Evolutionary conservation across 306 rosid genomes (phyloP).

Genomic region (Prunus mongolica): DNA sequence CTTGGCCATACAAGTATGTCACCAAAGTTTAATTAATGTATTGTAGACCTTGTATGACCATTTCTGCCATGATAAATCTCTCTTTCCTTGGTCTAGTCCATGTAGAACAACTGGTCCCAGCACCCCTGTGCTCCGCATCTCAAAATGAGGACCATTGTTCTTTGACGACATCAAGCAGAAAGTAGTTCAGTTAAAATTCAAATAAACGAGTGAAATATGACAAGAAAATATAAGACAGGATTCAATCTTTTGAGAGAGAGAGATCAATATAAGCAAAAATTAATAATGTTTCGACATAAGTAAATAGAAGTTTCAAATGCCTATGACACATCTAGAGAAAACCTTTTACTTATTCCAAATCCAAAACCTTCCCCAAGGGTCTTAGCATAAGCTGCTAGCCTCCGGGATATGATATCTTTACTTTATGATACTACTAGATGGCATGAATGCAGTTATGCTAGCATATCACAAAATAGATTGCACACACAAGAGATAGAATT

Average conservation of each 20-base stretch:
- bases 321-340: no score
- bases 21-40: neutral
- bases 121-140: constrained; percentile 65
- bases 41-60: constrained; percentile 86
- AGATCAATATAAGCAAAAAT: neutral
- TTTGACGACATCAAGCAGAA: constrained; percentile 16
- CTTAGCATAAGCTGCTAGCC: neutral
- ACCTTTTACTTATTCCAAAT: no score
- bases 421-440: no score
- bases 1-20: neutral
- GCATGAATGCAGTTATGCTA: no score
- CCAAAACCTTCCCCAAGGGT: neutral
- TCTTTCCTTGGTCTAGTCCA: constrained; percentile 62
- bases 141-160: constrained; percentile 82
- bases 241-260: neutral
- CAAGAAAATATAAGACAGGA: neutral
- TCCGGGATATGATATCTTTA: neutral
- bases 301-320: no score
- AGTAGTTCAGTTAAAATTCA: neutral
- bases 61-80: constrained; percentile 72
- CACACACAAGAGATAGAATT: no score
- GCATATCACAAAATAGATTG: no score
- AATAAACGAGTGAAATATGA: neutral
- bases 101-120: constrained; percentile 66
- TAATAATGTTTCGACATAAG: no score